Conservation (phyloP, 148 eudicot genomes). For the Vaccinium macrocarpon region DNA sequence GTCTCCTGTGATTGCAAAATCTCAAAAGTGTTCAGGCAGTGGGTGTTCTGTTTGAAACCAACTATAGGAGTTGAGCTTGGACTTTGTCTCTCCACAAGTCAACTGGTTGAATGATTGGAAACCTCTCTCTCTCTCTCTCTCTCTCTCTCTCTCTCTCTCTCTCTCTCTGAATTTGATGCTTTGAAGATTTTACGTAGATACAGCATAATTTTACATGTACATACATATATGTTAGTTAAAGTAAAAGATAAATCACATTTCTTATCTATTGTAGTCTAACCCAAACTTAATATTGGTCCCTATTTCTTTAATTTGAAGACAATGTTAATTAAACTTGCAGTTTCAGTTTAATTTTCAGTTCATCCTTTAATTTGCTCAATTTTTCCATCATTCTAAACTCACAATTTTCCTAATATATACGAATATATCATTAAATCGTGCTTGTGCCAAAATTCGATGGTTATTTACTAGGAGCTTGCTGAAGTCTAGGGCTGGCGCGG, state of each 20-base stretch:
- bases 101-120: constrained; percentile 30
- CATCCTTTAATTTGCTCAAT: not conserved
- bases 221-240: not conserved
- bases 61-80: not conserved
- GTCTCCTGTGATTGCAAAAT: constrained; percentile 11
- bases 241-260: not conserved
- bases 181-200: no score
- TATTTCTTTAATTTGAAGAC: not conserved
- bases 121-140: not conserved
- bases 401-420: not conserved
- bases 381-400: not conserved
- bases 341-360: not conserved
- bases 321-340: not conserved
- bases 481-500: no score
- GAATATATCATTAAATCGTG: not conserved
- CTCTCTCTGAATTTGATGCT: no score
- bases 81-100: constrained; percentile 24
- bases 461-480: no score
- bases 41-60: not conserved
- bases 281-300: not conserved
- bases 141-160: not conserved
- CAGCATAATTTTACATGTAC: not conserved
- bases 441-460: no score
- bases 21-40: not conserved
- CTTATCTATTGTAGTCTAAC: not conserved